A percentile compares a stretch with the other conserved stretches of the same genome.
phyloP scores from a whole-genome alignment of 1,284 basidiomycete species.

The Fomitiporia mediterranea region DNA sequence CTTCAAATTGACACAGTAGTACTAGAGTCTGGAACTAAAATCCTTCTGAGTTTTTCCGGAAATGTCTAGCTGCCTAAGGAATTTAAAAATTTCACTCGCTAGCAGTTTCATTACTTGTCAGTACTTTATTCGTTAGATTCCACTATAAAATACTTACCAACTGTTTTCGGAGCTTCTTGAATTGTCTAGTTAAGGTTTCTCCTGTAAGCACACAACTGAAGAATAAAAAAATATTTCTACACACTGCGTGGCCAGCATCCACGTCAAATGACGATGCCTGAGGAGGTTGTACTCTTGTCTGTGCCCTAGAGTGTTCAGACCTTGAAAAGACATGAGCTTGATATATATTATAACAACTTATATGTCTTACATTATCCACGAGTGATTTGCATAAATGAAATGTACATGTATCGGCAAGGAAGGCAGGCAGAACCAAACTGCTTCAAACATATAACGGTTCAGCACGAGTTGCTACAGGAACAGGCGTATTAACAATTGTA shows the following conservation, averaged over 20 bases:
- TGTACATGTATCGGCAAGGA: not conserved
- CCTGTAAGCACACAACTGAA: too few relatives aligned
- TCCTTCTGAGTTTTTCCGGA: too few relatives aligned
- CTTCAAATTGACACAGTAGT: too few relatives aligned
- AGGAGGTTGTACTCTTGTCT: not conserved
- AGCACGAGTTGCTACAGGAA: not conserved
- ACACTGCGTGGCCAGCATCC: constrained; percentile 1
- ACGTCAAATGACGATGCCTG: not conserved
- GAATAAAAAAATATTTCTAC: not conserved
- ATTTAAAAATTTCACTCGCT: too few relatives aligned
- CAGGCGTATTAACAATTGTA: not conserved
- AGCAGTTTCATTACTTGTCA: too few relatives aligned
- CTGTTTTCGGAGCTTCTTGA: too few relatives aligned
- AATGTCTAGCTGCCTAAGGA: too few relatives aligned
- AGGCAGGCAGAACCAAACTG: not conserved
- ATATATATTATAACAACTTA: not conserved
- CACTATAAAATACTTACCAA: too few relatives aligned
- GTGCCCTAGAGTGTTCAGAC: constrained; percentile 1
- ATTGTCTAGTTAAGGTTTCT: too few relatives aligned
- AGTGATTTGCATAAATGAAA: not conserved
- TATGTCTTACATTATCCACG: not conserved
- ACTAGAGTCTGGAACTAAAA: too few relatives aligned
- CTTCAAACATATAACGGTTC: not conserved
- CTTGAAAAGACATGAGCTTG: not conserved
- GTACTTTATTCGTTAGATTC: too few relatives aligned